A percentile compares a stretch with the other conserved stretches of the same genome.
Conservation (phyloP, 148 eudicot species). For the Dianthus caryophyllus region DNA sequence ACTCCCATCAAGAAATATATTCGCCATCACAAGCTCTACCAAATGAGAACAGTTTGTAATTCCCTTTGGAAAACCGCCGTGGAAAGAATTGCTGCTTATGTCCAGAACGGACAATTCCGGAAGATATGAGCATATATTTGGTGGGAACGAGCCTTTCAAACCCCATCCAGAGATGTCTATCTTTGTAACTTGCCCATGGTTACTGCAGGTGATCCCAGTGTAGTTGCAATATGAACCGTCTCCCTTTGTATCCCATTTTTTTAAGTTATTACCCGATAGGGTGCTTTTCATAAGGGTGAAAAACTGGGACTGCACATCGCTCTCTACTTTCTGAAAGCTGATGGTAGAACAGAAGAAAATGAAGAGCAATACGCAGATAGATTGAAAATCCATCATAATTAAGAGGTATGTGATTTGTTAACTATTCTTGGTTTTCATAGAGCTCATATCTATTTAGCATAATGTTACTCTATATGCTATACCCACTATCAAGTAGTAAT, state of each 20-base stretch:
- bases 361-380: conserved; percentile 22
- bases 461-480: conserved; percentile 51
- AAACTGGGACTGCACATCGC: conserved; percentile 45
- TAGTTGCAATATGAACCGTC: conserved; percentile 43
- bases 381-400: conserved; percentile 47
- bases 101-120: conserved; percentile 47
- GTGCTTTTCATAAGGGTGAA: conserved; percentile 53
- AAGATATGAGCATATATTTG: conserved; percentile 53
- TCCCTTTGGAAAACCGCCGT: conserved; percentile 43
- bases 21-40: conserved; percentile 49
- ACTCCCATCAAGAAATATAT: conserved; percentile 36
- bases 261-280: conserved; percentile 42
- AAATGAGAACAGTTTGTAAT: conserved; percentile 57
- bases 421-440: background rate
- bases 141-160: conserved; percentile 57
- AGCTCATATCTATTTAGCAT: conserved; percentile 15
- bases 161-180: conserved; percentile 50
- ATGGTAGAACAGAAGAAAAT: conserved; percentile 27
- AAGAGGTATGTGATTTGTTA: no score
- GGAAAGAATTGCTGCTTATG: conserved; percentile 45
- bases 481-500: conserved; percentile 44
- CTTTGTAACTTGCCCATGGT: conserved; percentile 36
- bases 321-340: conserved; percentile 20
- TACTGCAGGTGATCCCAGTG: conserved; percentile 57
- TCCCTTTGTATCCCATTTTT: conserved; percentile 37